Percentiles rank a stretch among this genome's conserved stretches.
Evolutionary conservation across 495 filamentous ascomycete species (phyloP).

Genomic region (Trichoderma reesei): DNA sequence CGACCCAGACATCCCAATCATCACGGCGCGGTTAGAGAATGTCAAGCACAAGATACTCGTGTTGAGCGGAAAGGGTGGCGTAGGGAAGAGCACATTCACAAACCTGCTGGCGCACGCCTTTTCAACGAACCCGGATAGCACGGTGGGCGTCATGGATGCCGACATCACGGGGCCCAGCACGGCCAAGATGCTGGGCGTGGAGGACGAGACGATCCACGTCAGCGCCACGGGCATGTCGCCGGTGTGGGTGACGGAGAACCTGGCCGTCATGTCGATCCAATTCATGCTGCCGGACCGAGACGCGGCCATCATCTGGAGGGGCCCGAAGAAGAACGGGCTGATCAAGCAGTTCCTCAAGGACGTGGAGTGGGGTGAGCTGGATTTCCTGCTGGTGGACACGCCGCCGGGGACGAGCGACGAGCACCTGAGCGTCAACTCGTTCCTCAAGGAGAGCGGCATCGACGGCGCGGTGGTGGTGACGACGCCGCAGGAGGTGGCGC

Average conservation of each 20-base stretch:
- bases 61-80: constrained; percentile 89
- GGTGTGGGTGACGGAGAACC: constrained; percentile 85
- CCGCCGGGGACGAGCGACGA: constrained; percentile 93
- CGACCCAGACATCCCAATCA: constrained; percentile 84
- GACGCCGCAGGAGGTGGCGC: constrained; percentile 87
- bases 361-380: constrained; percentile 92
- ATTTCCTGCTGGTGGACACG: constrained; percentile 88
- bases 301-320: constrained; percentile 93
- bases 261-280: constrained; percentile 91
- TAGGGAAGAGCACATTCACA: constrained; percentile 90
- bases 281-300: constrained; percentile 93
- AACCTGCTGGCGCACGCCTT: constrained; percentile 80
- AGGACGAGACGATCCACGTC: constrained; percentile 83
- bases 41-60: constrained; percentile 88
- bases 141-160: constrained; percentile 90
- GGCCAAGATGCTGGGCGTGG: constrained; percentile 97
- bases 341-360: constrained; percentile 98
- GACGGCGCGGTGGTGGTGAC: constrained; percentile 91
- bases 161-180: constrained; percentile 93
- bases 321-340: constrained; percentile 94
- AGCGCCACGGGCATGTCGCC: constrained; percentile 76
- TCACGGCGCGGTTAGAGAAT: constrained; percentile 68
- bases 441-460: constrained; percentile 77
- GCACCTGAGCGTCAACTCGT: constrained; percentile 82
- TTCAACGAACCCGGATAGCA: constrained; percentile 60